Evolutionary conservation across 2,329 filamentous ascomycete genomes (phyloP).

Genomic region (Ceratocystis albifundus): DNA sequence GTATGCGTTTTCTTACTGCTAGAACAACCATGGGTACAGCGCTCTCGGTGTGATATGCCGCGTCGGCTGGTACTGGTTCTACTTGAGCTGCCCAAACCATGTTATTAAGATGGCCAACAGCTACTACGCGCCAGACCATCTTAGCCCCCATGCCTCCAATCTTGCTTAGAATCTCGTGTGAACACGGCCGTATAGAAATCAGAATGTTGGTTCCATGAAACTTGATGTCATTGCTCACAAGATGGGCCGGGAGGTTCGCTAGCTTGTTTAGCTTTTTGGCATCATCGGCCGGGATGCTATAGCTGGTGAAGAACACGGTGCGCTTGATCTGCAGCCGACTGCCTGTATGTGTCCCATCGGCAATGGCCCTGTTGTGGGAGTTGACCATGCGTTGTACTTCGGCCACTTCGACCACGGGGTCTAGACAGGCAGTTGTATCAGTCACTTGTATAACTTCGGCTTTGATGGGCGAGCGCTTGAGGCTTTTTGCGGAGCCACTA

Average conservation of each 20-base stretch:
- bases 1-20: conserved; percentile 61
- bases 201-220: conserved; percentile 82
- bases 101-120: conserved; percentile 62
- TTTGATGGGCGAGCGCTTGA: conserved; percentile 35
- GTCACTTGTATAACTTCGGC: conserved; percentile 79
- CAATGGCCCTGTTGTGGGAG: conserved; percentile 58
- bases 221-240: conserved; percentile 60
- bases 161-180: conserved; percentile 61
- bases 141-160: conserved; percentile 78
- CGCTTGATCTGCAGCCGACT: conserved; percentile 62
- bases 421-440: conserved; percentile 60
- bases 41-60: conserved; percentile 68
- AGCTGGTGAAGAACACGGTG: conserved; percentile 83
- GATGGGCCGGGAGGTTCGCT: conserved; percentile 49
- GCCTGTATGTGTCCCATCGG: conserved; percentile 26
- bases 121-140: conserved; percentile 73
- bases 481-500: conserved; percentile 39
- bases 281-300: conserved; percentile 64
- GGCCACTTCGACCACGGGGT: conserved; percentile 67
- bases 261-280: conserved; percentile 60
- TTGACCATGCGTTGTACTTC: conserved; percentile 86
- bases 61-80: conserved; percentile 55
- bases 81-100: conserved; percentile 80
- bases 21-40: conserved; percentile 68
- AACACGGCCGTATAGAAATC: conserved; percentile 69